Percentiles rank a stretch among this genome's conserved stretches.
Conservation (phyloP, 371 early-diverging fungal species). For the Nematocida homosporus region DNA sequence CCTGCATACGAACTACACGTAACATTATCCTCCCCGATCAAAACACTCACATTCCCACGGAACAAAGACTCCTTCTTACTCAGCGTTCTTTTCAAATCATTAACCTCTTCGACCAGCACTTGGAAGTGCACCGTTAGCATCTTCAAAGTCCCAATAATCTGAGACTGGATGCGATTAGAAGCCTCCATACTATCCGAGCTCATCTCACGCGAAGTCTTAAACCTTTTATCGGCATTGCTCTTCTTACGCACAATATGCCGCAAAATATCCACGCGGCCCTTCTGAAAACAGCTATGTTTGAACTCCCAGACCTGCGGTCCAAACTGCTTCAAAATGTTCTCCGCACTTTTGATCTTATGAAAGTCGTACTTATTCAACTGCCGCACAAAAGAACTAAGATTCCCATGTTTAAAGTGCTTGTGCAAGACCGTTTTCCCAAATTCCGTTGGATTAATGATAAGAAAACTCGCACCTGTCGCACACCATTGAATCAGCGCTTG, state of each 20-base stretch:
- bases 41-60: conserved; percentile 30
- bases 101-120: conserved; percentile 62
- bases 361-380: conserved; percentile 92
- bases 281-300: conserved; percentile 63
- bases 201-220: conserved; percentile 31
- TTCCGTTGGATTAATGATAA: conserved; percentile 74
- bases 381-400: conserved; percentile 83
- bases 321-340: conserved; percentile 42
- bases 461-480: conserved; percentile 74
- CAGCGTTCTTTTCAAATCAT: conserved; percentile 60
- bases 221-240: conserved; percentile 55
- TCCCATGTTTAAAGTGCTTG: conserved; percentile 80
- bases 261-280: conserved; percentile 56
- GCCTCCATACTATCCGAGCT: conserved; percentile 48
- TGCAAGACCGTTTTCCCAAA: conserved; percentile 75
- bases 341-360: conserved; percentile 72
- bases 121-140: conserved; percentile 63
- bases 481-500: conserved; percentile 71
- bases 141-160: conserved; percentile 57
- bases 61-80: conserved; percentile 48
- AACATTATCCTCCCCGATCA: conserved; percentile 53
- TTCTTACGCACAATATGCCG: conserved; percentile 64
- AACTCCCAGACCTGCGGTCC: conserved; percentile 64
- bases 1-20: conserved; percentile 55
- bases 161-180: conserved; percentile 57